Percentiles rank a stretch among this genome's conserved stretches.
Evolutionary conservation across 1,284 basidiomycete genomes (phyloP).

Genomic region (Sutorius eximius): DNA sequence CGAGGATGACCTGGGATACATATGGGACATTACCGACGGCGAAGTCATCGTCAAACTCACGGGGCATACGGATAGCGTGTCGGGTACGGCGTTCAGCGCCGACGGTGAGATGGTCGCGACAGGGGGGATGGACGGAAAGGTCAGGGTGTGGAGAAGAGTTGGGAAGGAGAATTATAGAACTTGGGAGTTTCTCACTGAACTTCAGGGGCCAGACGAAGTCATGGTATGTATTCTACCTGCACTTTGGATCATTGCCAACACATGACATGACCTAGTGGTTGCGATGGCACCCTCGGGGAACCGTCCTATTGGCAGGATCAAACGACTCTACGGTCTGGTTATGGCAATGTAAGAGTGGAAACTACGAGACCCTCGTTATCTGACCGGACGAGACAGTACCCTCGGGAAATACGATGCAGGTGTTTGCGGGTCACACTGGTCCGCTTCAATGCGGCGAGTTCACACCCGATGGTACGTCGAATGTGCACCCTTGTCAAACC

Average conservation of each 20-base stretch:
- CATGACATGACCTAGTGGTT: slow-evolving; percentile 63
- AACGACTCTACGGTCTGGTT: slow-evolving; percentile 97
- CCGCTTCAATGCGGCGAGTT: slow-evolving; percentile 89
- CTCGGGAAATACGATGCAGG: slow-evolving; percentile 91
- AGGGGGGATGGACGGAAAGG: slow-evolving; percentile 96
- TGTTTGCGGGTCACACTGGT: slow-evolving; percentile 89
- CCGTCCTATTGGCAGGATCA: slow-evolving; percentile 86
- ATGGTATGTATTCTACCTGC: slow-evolving; percentile 58
- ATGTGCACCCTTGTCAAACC: neutral
- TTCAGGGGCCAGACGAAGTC: slow-evolving; percentile 95
- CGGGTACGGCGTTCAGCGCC: slow-evolving; percentile 74
- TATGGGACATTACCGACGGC: slow-evolving; percentile 89
- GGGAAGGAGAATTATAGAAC: slow-evolving; percentile 69
- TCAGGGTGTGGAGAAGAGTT: slow-evolving; percentile 87
- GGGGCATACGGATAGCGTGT: slow-evolving; percentile 93
- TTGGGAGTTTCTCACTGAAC: slow-evolving; percentile 92
- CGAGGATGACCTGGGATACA: slow-evolving; percentile 92
- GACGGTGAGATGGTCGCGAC: slow-evolving; percentile 94
- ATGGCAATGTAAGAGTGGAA: slow-evolving; percentile 77
- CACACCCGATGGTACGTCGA: slow-evolving; percentile 76
- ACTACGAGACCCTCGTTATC: neutral
- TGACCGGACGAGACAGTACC: slow-evolving; percentile 63
- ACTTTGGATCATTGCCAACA: neutral
- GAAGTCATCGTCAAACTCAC: slow-evolving; percentile 81
- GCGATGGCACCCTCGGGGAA: slow-evolving; percentile 94